Evolutionary conservation across 371 early-diverging fungal species (phyloP), one percentile per base, ranked within the genome.

Genomic region (Mucor racemosus): DNA sequence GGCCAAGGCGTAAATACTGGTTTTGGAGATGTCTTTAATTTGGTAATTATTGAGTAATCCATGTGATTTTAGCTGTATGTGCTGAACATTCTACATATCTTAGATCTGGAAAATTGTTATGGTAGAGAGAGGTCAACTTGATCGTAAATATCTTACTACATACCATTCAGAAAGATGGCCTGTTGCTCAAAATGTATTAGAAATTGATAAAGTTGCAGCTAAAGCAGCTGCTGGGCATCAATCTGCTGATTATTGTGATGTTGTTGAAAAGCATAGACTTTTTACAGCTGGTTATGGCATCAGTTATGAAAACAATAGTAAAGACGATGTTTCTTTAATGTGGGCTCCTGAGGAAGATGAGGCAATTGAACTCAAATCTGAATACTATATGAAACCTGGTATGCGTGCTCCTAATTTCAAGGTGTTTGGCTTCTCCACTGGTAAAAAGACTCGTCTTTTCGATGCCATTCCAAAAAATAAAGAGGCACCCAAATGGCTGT

Each of bases 1-100:
- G 81, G 81, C 31, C 79, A 78, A 60, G 81, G 81, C 21, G 64
- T 78, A 11, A 81, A 81, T 54, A 78, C 81, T 14, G 81, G 81
- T 5, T 75, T 81, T 70, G 81, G 79, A 41, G 81, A 81, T 58
- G 65, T 78, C 3, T 81, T 78, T 53, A 81, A 81, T 54, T 58
- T 81, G 64, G 78, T 77, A 73, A 74, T 58, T 34, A 26, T 15
- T 50, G n/a, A 13, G 13, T 0, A 0, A 36, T 46, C 2, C 4
- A 14, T 57, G 17, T 31, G 2, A 26, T 15, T 35, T 38, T 1
- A n/a, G 26, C 14, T 21, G 3, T 13, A 26, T 36, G 14, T 7
- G 34, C 11, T 35, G 3, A 21, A n/a, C 9, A 56, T 36, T 38
- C 5, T 9, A n/a, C 46, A 21, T 54, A 31, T 4, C 26, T 13